Evolutionary conservation across 768 basidiomycete species (phyloP), one percentile per base, ranked within the genome.

Genomic region (Calocybe indica): DNA sequence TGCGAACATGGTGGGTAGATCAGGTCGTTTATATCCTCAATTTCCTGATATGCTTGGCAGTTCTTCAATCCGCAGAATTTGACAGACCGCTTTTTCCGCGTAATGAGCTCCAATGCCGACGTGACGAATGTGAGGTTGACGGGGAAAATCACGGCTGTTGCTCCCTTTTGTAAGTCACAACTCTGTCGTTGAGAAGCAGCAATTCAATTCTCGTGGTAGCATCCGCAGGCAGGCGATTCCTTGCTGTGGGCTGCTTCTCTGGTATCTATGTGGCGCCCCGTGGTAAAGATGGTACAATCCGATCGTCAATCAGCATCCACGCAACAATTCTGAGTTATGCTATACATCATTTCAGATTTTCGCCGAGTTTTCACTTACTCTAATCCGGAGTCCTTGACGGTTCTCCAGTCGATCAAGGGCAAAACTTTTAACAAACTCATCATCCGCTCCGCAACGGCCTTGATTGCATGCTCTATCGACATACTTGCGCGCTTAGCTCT

Each of bases 401-500:
- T 79, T 0, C 62, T 91, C 12, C 78, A 76, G 50, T 64, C 66
- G 5, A 35, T 64, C 28, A 66, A 64, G 6, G 46, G 63, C 14
- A 72, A 68, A 31, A 62, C 69, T 0, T 82, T 78, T 60, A 82
- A 86, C 60, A 83, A 80, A 55, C 73, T 92, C 47, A 61, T 92
- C 35, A 70, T 92, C 2, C 81, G 85, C 35, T 69, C 72, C 10
- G 82, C 86, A 44, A 65, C 63, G 7, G 70, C 72, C 1, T 64
- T 92, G 3, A 52, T 77, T 14, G 75, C 85, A 0, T 92, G 87
- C 58, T 83, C 86, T 0, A 70, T 91, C 7, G 85, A 88, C 49
- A 60, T 82, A n/a, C 64, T 91, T 37, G 80, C 77, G 0, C 78
- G 79, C 15, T 73, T 84, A 8, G 77, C 74, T 6, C 65, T 73